Base-by-base conservation (phyloP, 495 filamentous ascomycete species). In the Penicillium herquei region DNA sequence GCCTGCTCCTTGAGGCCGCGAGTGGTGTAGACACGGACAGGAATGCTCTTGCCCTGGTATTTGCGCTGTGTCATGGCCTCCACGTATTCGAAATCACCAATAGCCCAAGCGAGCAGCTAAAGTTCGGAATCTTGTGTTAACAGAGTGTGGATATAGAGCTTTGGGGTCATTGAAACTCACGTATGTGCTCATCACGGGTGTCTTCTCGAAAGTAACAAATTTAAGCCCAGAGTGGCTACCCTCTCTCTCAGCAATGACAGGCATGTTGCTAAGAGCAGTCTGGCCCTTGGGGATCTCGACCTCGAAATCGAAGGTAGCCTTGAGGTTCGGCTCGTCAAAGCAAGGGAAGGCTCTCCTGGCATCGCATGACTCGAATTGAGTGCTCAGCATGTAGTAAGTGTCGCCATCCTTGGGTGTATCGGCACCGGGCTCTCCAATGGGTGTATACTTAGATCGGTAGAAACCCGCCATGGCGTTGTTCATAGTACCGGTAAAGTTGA, bases 381-480 rank as follows among this genome's bases (percentile, higher is more conserved):
- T 98, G 73, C 87, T 91, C 68, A 95, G 84, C 93, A 96, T 96
- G 73, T 91, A 91, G 74, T 93, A 82, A 66, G 86, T 87, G 40
- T 94, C 88, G 12, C 77, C 82, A 47, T 94, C 89, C 65, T 80
- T 86, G 12, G 91, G 86, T 1, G 92, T 90, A 30, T 89, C 89
- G 13, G 82, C 70, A 30, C 85, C 79, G 0, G 88, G 79, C 11
- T 86, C 72, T 13, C 79, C 87, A 14, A 80, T 75, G 8, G 94
- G 89, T 77, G 90, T 96, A 69, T 97, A 98, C 74, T 91, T 90
- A 54, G 88, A 92, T 54, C 94, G 88, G 71, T 96, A 97, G 78
- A 98, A 98, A 18, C 94, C 94, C 39, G 90, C 88, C 92, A 98
- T 96, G 58, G 88, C 85, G 65, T 92, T 90, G 78, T 97, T 98